phyloP scores from a whole-genome alignment of 768 basidiomycete genomes.

The Lanmaoa rubissima region DNA sequence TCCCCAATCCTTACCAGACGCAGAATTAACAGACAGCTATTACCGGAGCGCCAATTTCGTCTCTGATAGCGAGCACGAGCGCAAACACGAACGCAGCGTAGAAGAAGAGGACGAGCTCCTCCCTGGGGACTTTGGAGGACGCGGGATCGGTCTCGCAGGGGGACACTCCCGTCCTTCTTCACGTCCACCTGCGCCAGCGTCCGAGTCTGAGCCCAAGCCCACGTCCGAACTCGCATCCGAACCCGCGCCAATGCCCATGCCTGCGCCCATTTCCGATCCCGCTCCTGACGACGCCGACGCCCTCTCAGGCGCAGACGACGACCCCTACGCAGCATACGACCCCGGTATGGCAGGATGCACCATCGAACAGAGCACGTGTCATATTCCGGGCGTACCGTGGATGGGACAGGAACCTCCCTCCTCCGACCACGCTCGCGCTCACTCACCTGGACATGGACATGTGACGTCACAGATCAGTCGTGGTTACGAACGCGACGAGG shows the following conservation, averaged over 20 bases:
- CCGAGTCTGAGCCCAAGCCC: background rate
- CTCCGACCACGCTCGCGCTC: background rate
- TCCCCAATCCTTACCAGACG: too few species aligned
- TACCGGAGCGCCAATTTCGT: background rate
- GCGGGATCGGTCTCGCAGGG: background rate
- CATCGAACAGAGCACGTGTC: background rate
- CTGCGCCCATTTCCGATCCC: too few species aligned
- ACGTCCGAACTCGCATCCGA: background rate
- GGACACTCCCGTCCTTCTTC: background rate
- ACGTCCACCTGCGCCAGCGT: background rate
- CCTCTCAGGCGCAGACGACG: background rate
- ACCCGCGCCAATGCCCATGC: background rate
- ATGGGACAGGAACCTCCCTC: background rate
- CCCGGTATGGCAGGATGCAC: constrained; percentile 26
- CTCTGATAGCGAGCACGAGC: background rate
- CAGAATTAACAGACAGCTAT: constrained; percentile 1
- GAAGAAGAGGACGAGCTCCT: background rate
- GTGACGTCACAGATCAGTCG: background rate
- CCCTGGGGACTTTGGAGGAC: constrained; percentile 6
- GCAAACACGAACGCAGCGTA: too few species aligned
- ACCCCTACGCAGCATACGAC: constrained; percentile 19
- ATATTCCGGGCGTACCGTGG: constrained; percentile 10
- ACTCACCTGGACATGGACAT: background rate
- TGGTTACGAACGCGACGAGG: constrained; percentile 24
- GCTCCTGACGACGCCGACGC: background rate